Percentiles rank a stretch among this genome's conserved stretches.
Evolutionary conservation across 2,329 filamentous ascomycete genomes (phyloP).

Genomic region (Alternaria viburni): DNA sequence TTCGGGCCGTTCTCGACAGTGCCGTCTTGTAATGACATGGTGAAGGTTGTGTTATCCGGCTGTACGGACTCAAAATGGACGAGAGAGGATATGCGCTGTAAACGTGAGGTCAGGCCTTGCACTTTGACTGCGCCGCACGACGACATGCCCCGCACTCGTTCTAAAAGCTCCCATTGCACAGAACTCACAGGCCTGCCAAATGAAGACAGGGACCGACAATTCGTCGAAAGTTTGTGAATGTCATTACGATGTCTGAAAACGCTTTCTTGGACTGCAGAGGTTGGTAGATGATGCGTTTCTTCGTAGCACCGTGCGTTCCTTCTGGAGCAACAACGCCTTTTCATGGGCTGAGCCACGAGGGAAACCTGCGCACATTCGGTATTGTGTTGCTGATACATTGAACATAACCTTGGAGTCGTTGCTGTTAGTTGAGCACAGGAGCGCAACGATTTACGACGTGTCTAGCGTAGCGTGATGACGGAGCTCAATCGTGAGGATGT

Average conservation of each 20-base stretch:
- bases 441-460: neutral
- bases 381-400: too few species aligned
- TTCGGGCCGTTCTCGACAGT: neutral
- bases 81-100: neutral
- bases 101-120: neutral
- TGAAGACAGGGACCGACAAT: neutral
- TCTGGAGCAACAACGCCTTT: neutral
- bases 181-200: neutral
- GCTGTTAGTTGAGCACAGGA: too few species aligned
- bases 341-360: too few species aligned
- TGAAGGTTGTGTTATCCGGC: too few species aligned
- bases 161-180: neutral
- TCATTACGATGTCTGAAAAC: too few species aligned
- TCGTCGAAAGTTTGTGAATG: neutral
- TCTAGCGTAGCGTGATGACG: neutral
- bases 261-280: neutral
- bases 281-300: neutral
- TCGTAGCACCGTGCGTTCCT: neutral
- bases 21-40: neutral
- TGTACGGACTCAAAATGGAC: neutral
- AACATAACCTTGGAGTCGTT: too few species aligned
- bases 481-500: neutral
- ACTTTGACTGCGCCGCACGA: neutral
- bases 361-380: too few species aligned
- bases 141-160: neutral